These are phyloP conservation scores for Tanacetum coccineum DNA, from an alignment of 129 eudicot genomes.

Conservation along the genomic window DNA sequence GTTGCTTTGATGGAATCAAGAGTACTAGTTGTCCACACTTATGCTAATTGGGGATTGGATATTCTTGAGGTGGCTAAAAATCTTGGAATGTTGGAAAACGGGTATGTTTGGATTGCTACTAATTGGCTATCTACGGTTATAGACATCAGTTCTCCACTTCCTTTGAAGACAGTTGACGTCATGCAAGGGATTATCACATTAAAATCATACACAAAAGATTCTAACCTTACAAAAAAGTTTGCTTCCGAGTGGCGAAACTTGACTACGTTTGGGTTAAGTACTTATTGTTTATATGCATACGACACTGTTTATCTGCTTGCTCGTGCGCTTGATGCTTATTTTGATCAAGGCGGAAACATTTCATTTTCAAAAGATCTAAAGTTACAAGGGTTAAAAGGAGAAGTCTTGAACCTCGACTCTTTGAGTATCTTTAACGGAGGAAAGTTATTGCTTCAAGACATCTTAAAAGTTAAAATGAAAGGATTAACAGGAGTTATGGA, in stretches of 20 bases:
- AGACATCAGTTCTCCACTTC: slow-evolving; percentile 43
- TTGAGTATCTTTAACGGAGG: slow-evolving; percentile 67
- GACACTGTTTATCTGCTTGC: slow-evolving; percentile 77
- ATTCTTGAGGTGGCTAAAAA: slow-evolving; percentile 45
- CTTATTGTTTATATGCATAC: slow-evolving; percentile 58
- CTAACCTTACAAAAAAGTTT: slow-evolving; percentile 44
- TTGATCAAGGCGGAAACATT: slow-evolving; percentile 52
- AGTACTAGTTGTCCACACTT: slow-evolving; percentile 55
- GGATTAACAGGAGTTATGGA: slow-evolving; percentile 64
- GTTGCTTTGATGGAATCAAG: slow-evolving; percentile 65
- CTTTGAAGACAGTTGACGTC: slow-evolving; percentile 20
- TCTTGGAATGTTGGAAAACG: slow-evolving; percentile 64
- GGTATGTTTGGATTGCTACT: slow-evolving; percentile 76
- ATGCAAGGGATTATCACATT: slow-evolving; percentile 62
- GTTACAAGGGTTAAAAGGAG: slow-evolving; percentile 29
- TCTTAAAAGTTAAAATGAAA: slow-evolving; percentile 47
- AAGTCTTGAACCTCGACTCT: slow-evolving; percentile 38
- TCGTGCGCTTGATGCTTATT: slow-evolving; percentile 56
- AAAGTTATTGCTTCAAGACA: slow-evolving; percentile 36
- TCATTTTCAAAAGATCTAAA: slow-evolving; percentile 51
- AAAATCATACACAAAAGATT: slow-evolving; percentile 44
- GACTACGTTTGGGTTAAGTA: slow-evolving; percentile 45
- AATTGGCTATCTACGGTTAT: slow-evolving; percentile 64
- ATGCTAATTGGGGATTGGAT: slow-evolving; percentile 40
- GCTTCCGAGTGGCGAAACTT: slow-evolving; percentile 53